phyloP scores from a whole-genome alignment of 139 green algal species.

The Astrephomene gubernaculifera region DNA sequence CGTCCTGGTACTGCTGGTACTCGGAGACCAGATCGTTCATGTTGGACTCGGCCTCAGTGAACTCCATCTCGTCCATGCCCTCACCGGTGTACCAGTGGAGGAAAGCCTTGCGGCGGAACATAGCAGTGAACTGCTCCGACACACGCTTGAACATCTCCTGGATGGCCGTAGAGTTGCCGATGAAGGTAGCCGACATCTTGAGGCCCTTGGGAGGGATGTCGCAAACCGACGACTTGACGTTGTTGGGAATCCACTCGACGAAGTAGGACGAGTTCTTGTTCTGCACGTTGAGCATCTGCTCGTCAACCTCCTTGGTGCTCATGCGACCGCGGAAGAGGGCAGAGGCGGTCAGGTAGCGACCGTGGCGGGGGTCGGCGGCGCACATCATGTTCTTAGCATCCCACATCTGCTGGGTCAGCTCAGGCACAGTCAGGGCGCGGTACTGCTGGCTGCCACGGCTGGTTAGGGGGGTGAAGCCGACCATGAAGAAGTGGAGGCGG shows the following conservation, averaged over 20 bases:
- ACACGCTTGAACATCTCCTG: slow-evolving; percentile 97
- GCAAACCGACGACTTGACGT: slow-evolving; percentile 97
- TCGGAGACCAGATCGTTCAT: slow-evolving; percentile 97
- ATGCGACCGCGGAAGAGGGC: slow-evolving; percentile 97
- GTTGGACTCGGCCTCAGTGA: slow-evolving; percentile 99
- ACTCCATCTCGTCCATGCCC: slow-evolving; percentile 99
- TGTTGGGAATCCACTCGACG: slow-evolving; percentile 99
- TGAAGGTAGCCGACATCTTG: slow-evolving; percentile 98
- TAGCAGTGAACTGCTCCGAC: slow-evolving; percentile 99
- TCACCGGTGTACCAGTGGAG: slow-evolving; percentile 99
- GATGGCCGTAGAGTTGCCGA: slow-evolving; percentile 96
- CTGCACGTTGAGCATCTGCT: slow-evolving; percentile 99
- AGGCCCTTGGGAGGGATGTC: slow-evolving; percentile 97
- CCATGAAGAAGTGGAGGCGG: slow-evolving; percentile 99
- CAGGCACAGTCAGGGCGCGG: slow-evolving; percentile 95
- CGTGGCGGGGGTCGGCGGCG: slow-evolving; percentile 97
- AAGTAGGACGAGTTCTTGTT: slow-evolving; percentile 99
- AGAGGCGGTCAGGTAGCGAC: slow-evolving; percentile 97
- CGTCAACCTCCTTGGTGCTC: slow-evolving; percentile 99
- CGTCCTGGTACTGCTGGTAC: slow-evolving; percentile 99
- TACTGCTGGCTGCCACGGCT: slow-evolving; percentile 98
- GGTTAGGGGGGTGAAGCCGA: slow-evolving; percentile 97
- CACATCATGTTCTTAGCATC: slow-evolving; percentile 99
- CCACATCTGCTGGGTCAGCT: slow-evolving; percentile 99
- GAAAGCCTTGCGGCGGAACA: slow-evolving; percentile 99